Conservation (phyloP, 2,329 filamentous ascomycete species). For the Colletotrichum higginsianum region DNA sequence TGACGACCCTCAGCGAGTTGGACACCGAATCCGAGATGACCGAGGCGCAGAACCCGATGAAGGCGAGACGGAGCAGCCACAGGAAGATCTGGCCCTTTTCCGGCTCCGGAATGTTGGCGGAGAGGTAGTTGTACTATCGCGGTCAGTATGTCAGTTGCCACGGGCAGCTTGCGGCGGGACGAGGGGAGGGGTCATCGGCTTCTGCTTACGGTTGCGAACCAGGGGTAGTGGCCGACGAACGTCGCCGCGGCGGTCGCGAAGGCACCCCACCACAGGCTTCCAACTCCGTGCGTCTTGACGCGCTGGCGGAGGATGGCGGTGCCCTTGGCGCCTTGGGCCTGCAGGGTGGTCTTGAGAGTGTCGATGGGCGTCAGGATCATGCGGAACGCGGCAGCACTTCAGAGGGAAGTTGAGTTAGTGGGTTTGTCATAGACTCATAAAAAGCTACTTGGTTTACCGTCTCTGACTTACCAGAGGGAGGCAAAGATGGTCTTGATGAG, state of each 20-base stretch:
- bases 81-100: constrained; percentile 55
- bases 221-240: constrained; percentile 65
- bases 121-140: constrained; percentile 60
- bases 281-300: constrained; percentile 60
- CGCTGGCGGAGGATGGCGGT: constrained; percentile 60
- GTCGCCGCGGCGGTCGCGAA: constrained; percentile 64
- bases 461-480: constrained; percentile 55
- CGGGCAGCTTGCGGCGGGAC: not conserved
- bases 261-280: constrained; percentile 65
- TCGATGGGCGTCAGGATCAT: constrained; percentile 65
- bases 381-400: constrained; percentile 61
- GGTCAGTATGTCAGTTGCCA: constrained; percentile 12
- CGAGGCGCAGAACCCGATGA: constrained; percentile 62
- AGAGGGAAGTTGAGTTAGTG: not conserved
- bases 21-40: constrained; percentile 62
- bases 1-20: constrained; percentile 63
- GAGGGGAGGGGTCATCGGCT: no score
- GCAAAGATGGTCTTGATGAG: constrained; percentile 63
- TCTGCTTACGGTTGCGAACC: constrained; percentile 61
- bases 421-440: no score
- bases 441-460: not conserved
- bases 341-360: constrained; percentile 65
- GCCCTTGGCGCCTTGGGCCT: constrained; percentile 61
- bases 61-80: constrained; percentile 60
- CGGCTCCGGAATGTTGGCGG: constrained; percentile 56